Conservation (phyloP, 2,329 filamentous ascomycete species). For the Pseudocercospora musae region DNA sequence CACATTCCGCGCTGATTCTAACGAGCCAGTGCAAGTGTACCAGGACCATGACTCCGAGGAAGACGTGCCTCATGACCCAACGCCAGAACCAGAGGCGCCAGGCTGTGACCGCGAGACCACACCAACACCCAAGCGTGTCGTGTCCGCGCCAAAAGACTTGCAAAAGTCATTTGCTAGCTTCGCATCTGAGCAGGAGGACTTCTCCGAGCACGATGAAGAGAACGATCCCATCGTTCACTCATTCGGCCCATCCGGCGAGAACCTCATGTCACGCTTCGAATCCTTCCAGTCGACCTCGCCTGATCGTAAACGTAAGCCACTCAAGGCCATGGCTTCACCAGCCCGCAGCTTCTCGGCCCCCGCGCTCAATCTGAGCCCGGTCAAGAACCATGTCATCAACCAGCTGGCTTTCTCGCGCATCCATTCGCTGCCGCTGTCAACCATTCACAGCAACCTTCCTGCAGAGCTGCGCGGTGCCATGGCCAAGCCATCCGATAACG, state of each 20-base stretch:
- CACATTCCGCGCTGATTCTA: conserved; percentile 41
- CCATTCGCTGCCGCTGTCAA: conserved; percentile 85
- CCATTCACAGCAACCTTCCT: conserved; percentile 86
- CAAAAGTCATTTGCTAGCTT: conserved; percentile 20
- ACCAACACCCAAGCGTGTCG: conserved; percentile 19
- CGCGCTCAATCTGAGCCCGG: conserved; percentile 37
- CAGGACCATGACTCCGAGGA: conserved; percentile 66
- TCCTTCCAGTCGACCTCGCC: conserved; percentile 71
- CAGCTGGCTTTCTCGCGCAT: conserved; percentile 93
- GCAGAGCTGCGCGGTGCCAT: conserved; percentile 41
- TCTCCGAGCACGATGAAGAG: conserved; percentile 82
- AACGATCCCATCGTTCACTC: conserved; percentile 92
- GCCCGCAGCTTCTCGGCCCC: conserved; percentile 22
- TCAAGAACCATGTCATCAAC: conserved; percentile 87
- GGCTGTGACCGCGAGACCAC: conserved; percentile 11
- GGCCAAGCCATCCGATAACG: conserved; percentile 29
- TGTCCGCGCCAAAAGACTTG: conserved; percentile 14
- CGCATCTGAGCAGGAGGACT: conserved; percentile 52
- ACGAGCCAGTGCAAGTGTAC: conserved; percentile 63
- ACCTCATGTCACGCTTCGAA: conserved; percentile 77
- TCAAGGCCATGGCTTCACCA: conserved; percentile 28
- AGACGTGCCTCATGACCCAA: conserved; percentile 34
- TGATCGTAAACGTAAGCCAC: conserved; percentile 41
- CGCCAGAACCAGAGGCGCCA: conserved; percentile 20
- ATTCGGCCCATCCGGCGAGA: conserved; percentile 84